Base-by-base conservation (phyloP, 345 rosid genomes). In the Balakata baccata region DNA sequence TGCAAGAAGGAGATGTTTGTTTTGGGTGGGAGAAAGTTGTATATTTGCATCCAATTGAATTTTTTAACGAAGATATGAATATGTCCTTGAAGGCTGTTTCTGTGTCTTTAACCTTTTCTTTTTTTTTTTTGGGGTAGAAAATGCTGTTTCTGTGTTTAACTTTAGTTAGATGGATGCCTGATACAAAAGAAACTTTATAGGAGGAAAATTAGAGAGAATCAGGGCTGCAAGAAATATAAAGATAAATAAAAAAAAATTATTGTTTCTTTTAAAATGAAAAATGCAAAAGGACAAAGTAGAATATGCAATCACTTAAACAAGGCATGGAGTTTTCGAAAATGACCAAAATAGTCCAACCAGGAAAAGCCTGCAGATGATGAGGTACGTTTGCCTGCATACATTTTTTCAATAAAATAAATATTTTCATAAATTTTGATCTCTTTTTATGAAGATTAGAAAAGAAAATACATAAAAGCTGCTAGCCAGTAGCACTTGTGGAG, bases 361-460 rank as follows among this genome's bases (percentile, higher is more conserved):
- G 25, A 73, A 86, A 84, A 82, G 83, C 81, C 88, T 81, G 88
- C 84, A 78, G 73, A 64, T 76, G 78, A 70, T 72, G 71, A 69
- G 64, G 74, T 69, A 73, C 64, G 41, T 47, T 69, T 75, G 53
- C 75, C 52, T 58, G 20, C 68, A 61, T 37, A 22, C 11, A 7
- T 0, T 4, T 61, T 34, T 61, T 47, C 22, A 47, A 3, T 3
- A 46, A 10, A 22, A 49, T 11, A n/a, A 66, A 46, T 20, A 3
- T 3, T 34, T 61, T 57, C 34, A 52, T 52, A 17, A 52, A 14
- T 43, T 25, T 50, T 46, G 34, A 11, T 5, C 18, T 62, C 74
- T 59, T 38, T 50, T 22, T 22, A 14, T 11, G 57, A 65, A 71
- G 52, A 11, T 60, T 47, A 51, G 58, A 68, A 46, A 34, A n/a